Evolutionary conservation across 305 asterid genomes (phyloP), one percentile per base, ranked within the genome.

Genomic region (Fraxinus floribunda): DNA sequence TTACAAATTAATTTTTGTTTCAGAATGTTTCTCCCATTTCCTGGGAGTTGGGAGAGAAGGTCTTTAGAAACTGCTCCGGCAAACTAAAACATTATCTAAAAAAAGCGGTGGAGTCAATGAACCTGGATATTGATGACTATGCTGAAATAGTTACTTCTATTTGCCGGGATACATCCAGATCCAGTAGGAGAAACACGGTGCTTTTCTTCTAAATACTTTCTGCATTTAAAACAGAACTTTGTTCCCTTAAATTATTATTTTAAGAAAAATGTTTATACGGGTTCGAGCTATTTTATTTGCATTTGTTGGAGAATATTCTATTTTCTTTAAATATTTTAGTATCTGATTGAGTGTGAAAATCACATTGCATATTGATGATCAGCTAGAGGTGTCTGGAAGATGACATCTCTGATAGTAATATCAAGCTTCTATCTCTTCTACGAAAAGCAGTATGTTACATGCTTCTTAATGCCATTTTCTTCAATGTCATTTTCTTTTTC

Each of bases 11-110:
- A 41, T 81, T 60, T 49, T 83, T 79, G 76, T 79, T 88, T 81
- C 94, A 95, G 99, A 87, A 60, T 46, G 52, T 83, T 78, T 92
- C 96, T 1, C 92, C 91, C 79, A 41, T 84, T 80, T 90, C 97
- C 7, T 91, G 91, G 87, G 88, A 91, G 79, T 87, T 95, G 91
- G 99, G 94, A 78, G 85, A 76, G 87, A 88, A 83, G 44, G 92
- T 95, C 83, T 46, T 93, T 34, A 87, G 88, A 88, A 87, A 88
- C 41, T 91, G 97, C 81, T 88, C 93, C 20, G 80, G 84, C 77
- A 90, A 83, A 80, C 86, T 92, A 80, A 88, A 82, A 83, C 84
- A 84, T 78, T 83, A 78, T 82, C 87, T 95, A 81, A 86, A 70
- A 70, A 89, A 86, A 81, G 91, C 93, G 18, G 90, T 90, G 87